A percentile compares a stretch with the other conserved stretches of the same genome.
Conservation (phyloP, 2,329 filamentous ascomycete genomes). For the Berkeleyomyces basicola region DNA sequence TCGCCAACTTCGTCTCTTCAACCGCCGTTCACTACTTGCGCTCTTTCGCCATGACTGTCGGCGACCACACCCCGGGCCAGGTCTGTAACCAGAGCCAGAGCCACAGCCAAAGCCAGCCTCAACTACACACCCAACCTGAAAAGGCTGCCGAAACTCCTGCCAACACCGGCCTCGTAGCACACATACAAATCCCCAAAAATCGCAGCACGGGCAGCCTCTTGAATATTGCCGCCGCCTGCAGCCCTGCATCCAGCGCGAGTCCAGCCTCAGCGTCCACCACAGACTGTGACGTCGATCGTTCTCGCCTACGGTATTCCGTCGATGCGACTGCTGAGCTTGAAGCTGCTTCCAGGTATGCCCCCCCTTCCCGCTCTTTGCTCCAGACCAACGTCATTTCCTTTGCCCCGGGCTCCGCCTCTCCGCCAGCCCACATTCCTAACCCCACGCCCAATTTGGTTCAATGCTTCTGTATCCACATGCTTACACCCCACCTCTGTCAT, state of each 20-base stretch:
- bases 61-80: background rate
- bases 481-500: background rate
- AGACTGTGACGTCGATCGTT: constrained; percentile 1
- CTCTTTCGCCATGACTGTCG: background rate
- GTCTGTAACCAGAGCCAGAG: background rate
- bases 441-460: background rate
- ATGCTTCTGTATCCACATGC: background rate
- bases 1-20: background rate
- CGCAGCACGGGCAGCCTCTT: constrained; percentile 12
- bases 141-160: background rate
- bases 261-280: background rate
- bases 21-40: background rate
- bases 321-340: constrained; percentile 11
- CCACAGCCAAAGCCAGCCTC: background rate
- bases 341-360: constrained; percentile 6
- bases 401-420: background rate
- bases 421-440: background rate
- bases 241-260: background rate
- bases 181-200: constrained; percentile 10
- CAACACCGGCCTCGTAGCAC: background rate
- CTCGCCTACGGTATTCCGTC: constrained; percentile 10
- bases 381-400: background rate
- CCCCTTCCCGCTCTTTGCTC: background rate
- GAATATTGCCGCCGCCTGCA: constrained; percentile 2
- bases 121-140: background rate